Evolutionary conservation across 2,329 filamentous ascomycete genomes (phyloP).

Genomic region (Cladosporium sp.): DNA sequence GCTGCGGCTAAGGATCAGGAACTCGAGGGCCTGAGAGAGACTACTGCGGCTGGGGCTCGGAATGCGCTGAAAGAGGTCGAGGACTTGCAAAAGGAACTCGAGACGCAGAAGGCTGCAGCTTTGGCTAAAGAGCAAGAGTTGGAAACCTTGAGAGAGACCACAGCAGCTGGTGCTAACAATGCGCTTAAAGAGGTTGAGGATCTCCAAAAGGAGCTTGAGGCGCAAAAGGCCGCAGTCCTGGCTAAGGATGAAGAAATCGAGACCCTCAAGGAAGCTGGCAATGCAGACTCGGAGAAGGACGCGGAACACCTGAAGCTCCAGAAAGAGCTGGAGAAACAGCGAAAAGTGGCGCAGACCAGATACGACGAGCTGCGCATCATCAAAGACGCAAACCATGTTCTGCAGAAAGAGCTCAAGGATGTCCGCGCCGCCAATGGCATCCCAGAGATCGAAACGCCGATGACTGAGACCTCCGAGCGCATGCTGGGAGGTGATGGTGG

Average conservation of each 20-base stretch:
- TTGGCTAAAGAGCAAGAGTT: slow-evolving; percentile 5
- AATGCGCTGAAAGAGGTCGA: neutral
- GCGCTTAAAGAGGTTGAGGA: slow-evolving; percentile 1
- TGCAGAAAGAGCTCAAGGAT: slow-evolving; percentile 12
- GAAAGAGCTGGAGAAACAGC: slow-evolving; percentile 9
- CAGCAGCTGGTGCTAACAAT: neutral
- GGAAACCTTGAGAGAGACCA: neutral
- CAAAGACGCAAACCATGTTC: slow-evolving; percentile 8
- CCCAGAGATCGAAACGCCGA: slow-evolving; percentile 5
- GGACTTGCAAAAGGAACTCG: slow-evolving; percentile 4
- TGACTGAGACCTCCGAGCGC: slow-evolving; percentile 13
- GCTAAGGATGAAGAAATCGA: neutral
- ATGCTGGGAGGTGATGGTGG: slow-evolving; percentile 1
- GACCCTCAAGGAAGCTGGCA: neutral
- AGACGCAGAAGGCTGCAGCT: slow-evolving; percentile 5
- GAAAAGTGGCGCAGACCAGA: slow-evolving; percentile 7
- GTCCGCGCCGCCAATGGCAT: slow-evolving; percentile 11
- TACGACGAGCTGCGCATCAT: slow-evolving; percentile 10
- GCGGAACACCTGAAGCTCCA: slow-evolving; percentile 8
- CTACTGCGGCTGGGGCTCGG: neutral
- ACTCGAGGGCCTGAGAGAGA: neutral
- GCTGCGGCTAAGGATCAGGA: slow-evolving; percentile 7
- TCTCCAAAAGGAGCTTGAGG: slow-evolving; percentile 7
- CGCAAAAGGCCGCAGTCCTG: slow-evolving; percentile 1
- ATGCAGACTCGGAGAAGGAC: neutral